Base-by-base conservation (phyloP, 495 filamentous ascomycete species). In the Penicillium taxi region DNA sequence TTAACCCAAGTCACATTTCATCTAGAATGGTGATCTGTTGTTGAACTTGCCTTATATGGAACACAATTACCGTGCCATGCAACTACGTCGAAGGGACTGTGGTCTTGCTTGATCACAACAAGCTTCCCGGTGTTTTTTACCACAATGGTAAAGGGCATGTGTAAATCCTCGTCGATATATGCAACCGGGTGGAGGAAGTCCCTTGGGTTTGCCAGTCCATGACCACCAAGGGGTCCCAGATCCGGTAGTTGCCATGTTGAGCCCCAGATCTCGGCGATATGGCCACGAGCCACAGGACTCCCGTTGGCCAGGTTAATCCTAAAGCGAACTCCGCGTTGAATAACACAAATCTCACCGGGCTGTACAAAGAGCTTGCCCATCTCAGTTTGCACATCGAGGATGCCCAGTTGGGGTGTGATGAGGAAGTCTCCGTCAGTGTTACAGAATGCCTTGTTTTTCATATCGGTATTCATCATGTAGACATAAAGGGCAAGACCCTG, bases 51-150 rank as follows among this genome's bases (percentile, higher is more conserved):
- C 48, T 66, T 66, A 32, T 66, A 68, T 6, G 62, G 64, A 30
- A 61, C 55, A n/a, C 61, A 58, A 39, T 66, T 66, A 1, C 63
- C 63, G 45, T 66, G 63, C 63, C 63, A 64, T 4, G 63, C 63
- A 7, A 66, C 55, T 4, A 66, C 29, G 24, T 66, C 63, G 29
- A 59, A 66, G 0, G 60, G 63, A 24, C 54, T 66, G 35, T 64
- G 63, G 37, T 66, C 58, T 32, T 66, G 63, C 25, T 58, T 50
- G 26, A 64, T 61, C 12, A 56, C 55, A 42, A 52, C 40, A n/a
- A 55, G 56, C 19, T 44, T 11, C 2, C 63, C 63, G 37, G 63
- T 64, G 1, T 44, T 45, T 45, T 66, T 66, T 38, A 58, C 57
- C 9, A 66, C 60, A 35, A 66, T 55, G 5, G 43, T 30, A 46